These are phyloP conservation scores for Craterostigma plantagineum DNA, from an alignment of 257 asterid genomes.

Conservation along the genomic window DNA sequence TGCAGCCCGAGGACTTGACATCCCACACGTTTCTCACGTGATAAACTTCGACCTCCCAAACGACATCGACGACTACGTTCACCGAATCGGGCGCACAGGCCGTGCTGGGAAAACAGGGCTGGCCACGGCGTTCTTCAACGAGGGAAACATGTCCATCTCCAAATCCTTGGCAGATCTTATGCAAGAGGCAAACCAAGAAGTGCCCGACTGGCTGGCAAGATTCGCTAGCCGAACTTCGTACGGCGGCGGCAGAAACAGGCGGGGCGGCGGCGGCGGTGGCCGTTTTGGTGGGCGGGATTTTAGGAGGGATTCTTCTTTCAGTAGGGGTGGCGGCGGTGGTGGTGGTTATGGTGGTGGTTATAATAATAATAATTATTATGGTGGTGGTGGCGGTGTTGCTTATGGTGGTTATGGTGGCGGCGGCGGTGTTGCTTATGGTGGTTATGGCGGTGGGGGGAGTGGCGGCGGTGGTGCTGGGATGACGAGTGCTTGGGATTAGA, in stretches of 20 bases:
- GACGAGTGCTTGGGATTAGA: conserved; percentile 54
- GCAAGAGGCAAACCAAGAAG: conserved; percentile 80
- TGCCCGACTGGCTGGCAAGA: conserved; percentile 72
- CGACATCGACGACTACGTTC: conserved; percentile 76
- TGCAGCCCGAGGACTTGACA: conserved; percentile 91
- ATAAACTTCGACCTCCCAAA: conserved; percentile 79
- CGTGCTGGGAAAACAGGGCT: conserved; percentile 82
- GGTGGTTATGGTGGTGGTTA: conserved; percentile 25
- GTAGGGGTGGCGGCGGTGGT: conserved; percentile 25
- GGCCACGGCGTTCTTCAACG: conserved; percentile 82
- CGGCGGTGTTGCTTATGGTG: no score
- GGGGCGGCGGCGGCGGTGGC: conserved; percentile 44
- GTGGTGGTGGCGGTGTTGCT: conserved; percentile 11
- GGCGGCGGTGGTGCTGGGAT: conserved; percentile 28
- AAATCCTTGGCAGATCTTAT: conserved; percentile 52
- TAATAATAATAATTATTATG: conserved; percentile 11
- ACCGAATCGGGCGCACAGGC: conserved; percentile 80
- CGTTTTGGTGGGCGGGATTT: conserved; percentile 75
- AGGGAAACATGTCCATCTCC: conserved; percentile 46
- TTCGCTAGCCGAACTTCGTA: conserved; percentile 44
- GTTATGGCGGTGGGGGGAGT: background rate
- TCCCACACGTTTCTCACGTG: conserved; percentile 71
- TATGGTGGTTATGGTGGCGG: no score
- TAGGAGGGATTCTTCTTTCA: conserved; percentile 39
- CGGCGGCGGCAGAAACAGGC: conserved; percentile 38